Percentiles rank a stretch among this genome's conserved stretches.
These are phyloP conservation scores for Ophiostoma tasmaniense DNA, from an alignment of 2,329 filamentous ascomycete species.

Conservation along the genomic window DNA sequence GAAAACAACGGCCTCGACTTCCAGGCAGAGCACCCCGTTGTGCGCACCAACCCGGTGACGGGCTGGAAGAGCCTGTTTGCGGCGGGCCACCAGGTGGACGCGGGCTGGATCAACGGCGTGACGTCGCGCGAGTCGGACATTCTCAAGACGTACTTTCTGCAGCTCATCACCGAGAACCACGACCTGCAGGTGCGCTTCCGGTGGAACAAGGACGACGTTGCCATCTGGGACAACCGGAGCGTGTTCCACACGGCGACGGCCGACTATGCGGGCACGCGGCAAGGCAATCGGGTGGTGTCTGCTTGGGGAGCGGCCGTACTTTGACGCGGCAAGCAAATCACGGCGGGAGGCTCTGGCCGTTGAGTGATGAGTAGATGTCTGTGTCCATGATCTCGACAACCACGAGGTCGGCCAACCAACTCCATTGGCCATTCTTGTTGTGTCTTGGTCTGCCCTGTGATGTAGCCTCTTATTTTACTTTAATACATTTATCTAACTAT, in stretches of 20 bases:
- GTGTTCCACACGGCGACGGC: constrained; percentile 27
- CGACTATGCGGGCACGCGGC: constrained; percentile 26
- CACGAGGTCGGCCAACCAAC: not conserved
- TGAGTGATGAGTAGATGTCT: not conserved
- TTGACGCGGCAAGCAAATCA: constrained; percentile 1
- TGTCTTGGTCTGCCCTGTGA: not conserved
- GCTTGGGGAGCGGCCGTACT: constrained; percentile 27
- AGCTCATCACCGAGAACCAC: constrained; percentile 27
- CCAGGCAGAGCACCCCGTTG: not conserved
- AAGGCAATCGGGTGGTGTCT: constrained; percentile 27
- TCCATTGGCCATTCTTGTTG: not conserved
- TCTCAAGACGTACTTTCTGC: constrained; percentile 25
- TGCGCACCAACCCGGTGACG: constrained; percentile 28
- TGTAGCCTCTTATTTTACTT: not conserved
- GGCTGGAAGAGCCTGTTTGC: constrained; percentile 29
- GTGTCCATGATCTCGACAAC: not conserved
- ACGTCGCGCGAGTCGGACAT: constrained; percentile 29
- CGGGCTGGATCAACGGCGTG: constrained; percentile 27
- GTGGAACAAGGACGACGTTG: constrained; percentile 27
- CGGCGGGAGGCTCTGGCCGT: not conserved
- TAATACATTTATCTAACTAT: not conserved
- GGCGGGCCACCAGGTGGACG: constrained; percentile 25
- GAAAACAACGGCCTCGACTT: not conserved
- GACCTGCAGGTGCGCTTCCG: constrained; percentile 28
- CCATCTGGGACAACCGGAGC: constrained; percentile 27